These are phyloP conservation scores for Fusarium gaditjirri DNA, from an alignment of 2,329 filamentous ascomycete species.

Conservation along the genomic window DNA sequence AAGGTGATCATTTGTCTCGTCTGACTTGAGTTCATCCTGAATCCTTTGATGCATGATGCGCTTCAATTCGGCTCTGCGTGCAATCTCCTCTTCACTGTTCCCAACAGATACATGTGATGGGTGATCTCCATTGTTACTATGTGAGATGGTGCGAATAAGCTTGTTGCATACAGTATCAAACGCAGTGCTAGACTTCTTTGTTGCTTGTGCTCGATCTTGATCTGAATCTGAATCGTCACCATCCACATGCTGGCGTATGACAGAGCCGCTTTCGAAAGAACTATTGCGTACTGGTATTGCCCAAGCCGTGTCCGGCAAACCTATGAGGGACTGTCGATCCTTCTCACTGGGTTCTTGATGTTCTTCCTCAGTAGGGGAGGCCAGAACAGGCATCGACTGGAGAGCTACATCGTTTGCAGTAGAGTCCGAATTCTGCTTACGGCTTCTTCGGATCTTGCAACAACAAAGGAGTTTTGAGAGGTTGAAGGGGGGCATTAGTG, in stretches of 20 bases:
- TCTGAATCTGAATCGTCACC: slow-evolving; percentile 56
- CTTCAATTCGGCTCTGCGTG: slow-evolving; percentile 65
- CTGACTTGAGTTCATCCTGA: slow-evolving; percentile 65
- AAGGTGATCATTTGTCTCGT: slow-evolving; percentile 52
- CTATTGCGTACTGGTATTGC: background rate
- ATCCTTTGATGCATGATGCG: slow-evolving; percentile 66
- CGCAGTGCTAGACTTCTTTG: slow-evolving; percentile 52
- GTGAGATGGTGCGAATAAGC: slow-evolving; percentile 59
- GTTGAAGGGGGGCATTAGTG: background rate
- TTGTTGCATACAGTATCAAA: slow-evolving; percentile 58
- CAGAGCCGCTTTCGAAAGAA: slow-evolving; percentile 2
- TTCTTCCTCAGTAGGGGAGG: background rate
- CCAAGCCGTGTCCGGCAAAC: slow-evolving; percentile 28
- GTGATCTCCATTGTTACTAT: slow-evolving; percentile 54
- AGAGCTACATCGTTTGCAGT: slow-evolving; percentile 2
- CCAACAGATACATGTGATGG: slow-evolving; percentile 56
- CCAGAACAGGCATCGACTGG: background rate
- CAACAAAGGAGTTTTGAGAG: slow-evolving; percentile 42
- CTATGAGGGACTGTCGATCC: slow-evolving; percentile 14
- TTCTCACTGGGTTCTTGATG: background rate
- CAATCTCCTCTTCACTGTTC: slow-evolving; percentile 63
- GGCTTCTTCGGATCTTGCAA: slow-evolving; percentile 28
- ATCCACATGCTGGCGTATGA: slow-evolving; percentile 43
- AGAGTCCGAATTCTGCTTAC: background rate
- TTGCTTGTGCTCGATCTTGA: slow-evolving; percentile 39